Evolutionary conservation across 495 filamentous ascomycete species (phyloP), one percentile per base, ranked within the genome.

Genomic region (Aspergillus incahuasiensis): DNA sequence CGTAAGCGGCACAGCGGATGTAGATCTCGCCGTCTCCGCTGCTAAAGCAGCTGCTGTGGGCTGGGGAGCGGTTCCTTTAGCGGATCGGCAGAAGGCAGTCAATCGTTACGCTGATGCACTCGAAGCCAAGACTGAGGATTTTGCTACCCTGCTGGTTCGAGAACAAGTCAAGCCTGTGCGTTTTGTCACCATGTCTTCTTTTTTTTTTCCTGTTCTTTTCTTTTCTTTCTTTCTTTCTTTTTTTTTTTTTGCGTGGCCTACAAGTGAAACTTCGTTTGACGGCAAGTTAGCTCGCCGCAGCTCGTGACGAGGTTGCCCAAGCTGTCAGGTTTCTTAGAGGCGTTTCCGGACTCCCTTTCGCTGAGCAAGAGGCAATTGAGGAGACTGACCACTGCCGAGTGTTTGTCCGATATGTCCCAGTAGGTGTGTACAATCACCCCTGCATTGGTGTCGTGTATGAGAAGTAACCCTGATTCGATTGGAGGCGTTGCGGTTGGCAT

Each of bases 41-140:
- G 79, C 68, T 0, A 59, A 70, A 21, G 69, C 66, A 22, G 81
- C 79, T 0, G 81, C 76, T 54, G 53, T 63, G 22, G 47, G 59
- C 34, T 84, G 79, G 79, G 65, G 66, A n/a, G 54, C 72, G 22
- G 68, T 67, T 3, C 58, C 75, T 5, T 55, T 74, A 9, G 69
- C 70, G 30, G 69, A 82, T 62, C 75, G 85, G 8, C 70, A 79
- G 52, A 74, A 80, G 46, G 56, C 75, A 8, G 65, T 86, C 5
- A 56, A 71, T 45, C 76, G 77, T 54, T 74, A 80, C 46, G 71
- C 72, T 34, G 78, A 80, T 41, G 66, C 66, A 8, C 61, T 75
- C 35, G 52, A 63, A 48, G 47, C 49, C 5, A 61, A 80, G 52
- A 44, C 56, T 6, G 65, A 77, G 11, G 71, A 77, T 16, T 75